A percentile compares a stretch with the other conserved stretches of the same genome.
phyloP scores from a whole-genome alignment of 1,139 yeast species.

The Komagataea norvegica region DNA sequence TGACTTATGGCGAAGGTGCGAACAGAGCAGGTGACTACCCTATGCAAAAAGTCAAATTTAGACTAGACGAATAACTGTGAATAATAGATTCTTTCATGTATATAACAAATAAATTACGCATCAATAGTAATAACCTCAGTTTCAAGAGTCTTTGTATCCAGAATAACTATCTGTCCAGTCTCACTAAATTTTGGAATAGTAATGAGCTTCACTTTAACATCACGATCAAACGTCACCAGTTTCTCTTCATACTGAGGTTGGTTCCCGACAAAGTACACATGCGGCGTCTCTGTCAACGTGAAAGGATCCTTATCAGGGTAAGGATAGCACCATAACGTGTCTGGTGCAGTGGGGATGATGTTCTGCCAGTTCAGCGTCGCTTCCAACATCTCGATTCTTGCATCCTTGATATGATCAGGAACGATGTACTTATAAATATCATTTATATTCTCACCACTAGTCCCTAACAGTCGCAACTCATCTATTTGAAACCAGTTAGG shows the following conservation, averaged over 20 bases:
- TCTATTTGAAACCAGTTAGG: constrained; percentile 66
- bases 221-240: constrained; percentile 27
- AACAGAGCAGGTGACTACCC: constrained; percentile 43
- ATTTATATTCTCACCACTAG: constrained; percentile 79
- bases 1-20: constrained; percentile 41
- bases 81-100: too few species aligned
- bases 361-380: constrained; percentile 79
- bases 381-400: constrained; percentile 54
- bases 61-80: constrained; percentile 7
- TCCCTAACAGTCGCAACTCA: constrained; percentile 57
- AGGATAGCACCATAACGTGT: constrained; percentile 88
- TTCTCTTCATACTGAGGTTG: constrained; percentile 55
- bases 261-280: constrained; percentile 82
- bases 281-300: constrained; percentile 69
- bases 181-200: constrained; percentile 65
- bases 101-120: constrained; percentile 15
- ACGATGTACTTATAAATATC: constrained; percentile 68
- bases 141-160: constrained; percentile 56
- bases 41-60: constrained; percentile 23
- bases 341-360: constrained; percentile 93
- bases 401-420: constrained; percentile 35
- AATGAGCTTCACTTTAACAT: constrained; percentile 45
- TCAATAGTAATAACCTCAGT: constrained; percentile 40
- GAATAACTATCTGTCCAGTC: constrained; percentile 63
- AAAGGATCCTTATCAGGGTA: constrained; percentile 80